A percentile compares a stretch with the other conserved stretches of the same genome.
phyloP scores from a whole-genome alignment of 768 basidiomycete genomes.

The Leccinellum luteum region DNA sequence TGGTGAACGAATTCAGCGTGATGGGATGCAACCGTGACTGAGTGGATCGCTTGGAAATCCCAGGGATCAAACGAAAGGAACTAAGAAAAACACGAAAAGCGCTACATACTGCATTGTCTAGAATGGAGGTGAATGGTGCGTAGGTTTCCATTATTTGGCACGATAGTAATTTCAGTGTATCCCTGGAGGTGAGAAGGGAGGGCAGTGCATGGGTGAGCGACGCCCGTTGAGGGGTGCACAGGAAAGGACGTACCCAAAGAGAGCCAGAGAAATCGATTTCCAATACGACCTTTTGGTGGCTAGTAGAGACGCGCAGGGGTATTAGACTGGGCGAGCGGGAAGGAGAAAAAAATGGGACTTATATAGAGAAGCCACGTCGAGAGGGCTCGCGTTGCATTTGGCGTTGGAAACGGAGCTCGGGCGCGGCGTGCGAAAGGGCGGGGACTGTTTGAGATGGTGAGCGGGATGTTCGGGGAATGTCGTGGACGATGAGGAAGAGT shows the following conservation, averaged over 20 bases:
- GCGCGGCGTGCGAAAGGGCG: not conserved
- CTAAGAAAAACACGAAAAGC: slow-evolving; percentile 3
- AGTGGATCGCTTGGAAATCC: slow-evolving; percentile 56
- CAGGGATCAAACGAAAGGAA: slow-evolving; percentile 24
- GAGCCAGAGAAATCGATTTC: slow-evolving; percentile 90
- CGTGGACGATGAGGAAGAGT: slow-evolving; percentile 2
- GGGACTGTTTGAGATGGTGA: not conserved
- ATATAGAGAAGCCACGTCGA: slow-evolving; percentile 87
- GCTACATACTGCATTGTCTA: slow-evolving; percentile 75
- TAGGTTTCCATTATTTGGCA: slow-evolving; percentile 77
- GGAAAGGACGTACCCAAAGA: slow-evolving; percentile 63
- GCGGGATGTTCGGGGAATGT: not conserved
- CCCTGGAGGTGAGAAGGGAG: slow-evolving; percentile 67
- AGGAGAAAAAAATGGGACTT: slow-evolving; percentile 49
- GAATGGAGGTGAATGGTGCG: slow-evolving; percentile 85
- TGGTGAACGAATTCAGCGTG: slow-evolving; percentile 75
- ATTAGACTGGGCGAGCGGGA: slow-evolving; percentile 39
- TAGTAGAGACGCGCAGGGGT: slow-evolving; percentile 62
- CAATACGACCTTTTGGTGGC: slow-evolving; percentile 93
- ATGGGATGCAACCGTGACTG: slow-evolving; percentile 68
- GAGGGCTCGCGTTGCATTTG: slow-evolving; percentile 73
- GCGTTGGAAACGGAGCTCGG: slow-evolving; percentile 3
- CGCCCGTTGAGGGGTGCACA: slow-evolving; percentile 13
- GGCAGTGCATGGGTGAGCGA: slow-evolving; percentile 20
- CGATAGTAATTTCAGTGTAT: slow-evolving; percentile 88